Percentiles rank a stretch among this genome's conserved stretches.
These are phyloP conservation scores for Spergularia bocconei DNA, from an alignment of 148 eudicot genomes.

Conservation along the genomic window DNA sequence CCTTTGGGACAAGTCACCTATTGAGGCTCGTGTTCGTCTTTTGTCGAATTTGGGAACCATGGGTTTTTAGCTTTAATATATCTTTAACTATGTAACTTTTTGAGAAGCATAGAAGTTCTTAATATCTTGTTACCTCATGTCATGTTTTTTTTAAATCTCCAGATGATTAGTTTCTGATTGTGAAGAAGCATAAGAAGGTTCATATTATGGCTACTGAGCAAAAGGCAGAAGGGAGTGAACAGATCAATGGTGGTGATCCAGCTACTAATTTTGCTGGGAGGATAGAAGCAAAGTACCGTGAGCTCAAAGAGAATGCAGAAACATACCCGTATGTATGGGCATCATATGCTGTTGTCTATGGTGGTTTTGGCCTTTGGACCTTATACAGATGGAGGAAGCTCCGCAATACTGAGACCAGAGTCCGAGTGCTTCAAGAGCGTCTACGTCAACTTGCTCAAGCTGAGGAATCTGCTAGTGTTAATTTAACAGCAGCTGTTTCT, in stretches of 20 bases:
- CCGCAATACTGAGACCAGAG: conserved; percentile 69
- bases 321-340: conserved; percentile 87
- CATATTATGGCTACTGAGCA: conserved; percentile 39
- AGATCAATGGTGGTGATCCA: conserved; percentile 24
- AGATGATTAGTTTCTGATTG: conserved; percentile 9
- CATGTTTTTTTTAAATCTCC: not conserved
- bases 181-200: not conserved
- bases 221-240: conserved; percentile 34
- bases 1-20: no score
- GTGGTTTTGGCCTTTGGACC: conserved; percentile 75
- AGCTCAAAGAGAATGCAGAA: conserved; percentile 64
- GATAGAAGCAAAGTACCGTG: conserved; percentile 47
- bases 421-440: conserved; percentile 69
- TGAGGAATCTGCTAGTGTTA: conserved; percentile 37
- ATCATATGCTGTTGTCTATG: conserved; percentile 74
- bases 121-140: not conserved
- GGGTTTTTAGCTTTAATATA: no score
- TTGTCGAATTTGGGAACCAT: no score
- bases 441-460: conserved; percentile 56
- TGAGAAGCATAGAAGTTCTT: no score
- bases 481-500: conserved; percentile 23
- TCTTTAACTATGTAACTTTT: no score
- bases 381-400: conserved; percentile 79
- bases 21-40: no score
- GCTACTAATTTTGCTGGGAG: conserved; percentile 33